phyloP scores from a whole-genome alignment of 495 filamentous ascomycete genomes.

The Penicillium lagena region DNA sequence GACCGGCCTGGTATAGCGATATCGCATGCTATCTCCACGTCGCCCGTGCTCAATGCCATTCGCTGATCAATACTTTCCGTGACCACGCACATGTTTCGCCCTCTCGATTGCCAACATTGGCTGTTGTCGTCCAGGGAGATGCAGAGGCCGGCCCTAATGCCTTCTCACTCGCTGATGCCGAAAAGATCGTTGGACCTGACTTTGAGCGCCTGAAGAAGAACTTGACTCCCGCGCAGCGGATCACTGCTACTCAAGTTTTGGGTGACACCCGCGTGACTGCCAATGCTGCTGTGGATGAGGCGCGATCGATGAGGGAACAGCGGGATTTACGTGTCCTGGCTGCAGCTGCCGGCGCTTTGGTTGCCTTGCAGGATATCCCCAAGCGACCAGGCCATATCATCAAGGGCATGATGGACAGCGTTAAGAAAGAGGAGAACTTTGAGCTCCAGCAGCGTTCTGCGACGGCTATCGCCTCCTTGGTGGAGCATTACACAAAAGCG shows the following conservation, averaged over 20 bases:
- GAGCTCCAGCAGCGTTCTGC: constrained; percentile 88
- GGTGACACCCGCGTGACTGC: constrained; percentile 65
- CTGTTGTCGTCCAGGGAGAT: constrained; percentile 90
- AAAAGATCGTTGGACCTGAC: constrained; percentile 74
- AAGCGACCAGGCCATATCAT: constrained; percentile 89
- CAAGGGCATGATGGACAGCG: constrained; percentile 95
- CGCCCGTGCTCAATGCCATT: constrained; percentile 82
- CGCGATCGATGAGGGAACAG: constrained; percentile 67
- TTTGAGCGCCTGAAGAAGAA: constrained; percentile 81
- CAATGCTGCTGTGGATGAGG: constrained; percentile 66
- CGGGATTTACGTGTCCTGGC: constrained; percentile 83
- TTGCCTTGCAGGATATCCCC: constrained; percentile 77
- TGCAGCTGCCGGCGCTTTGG: constrained; percentile 78
- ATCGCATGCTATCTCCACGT: constrained; percentile 82
- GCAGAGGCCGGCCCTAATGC: constrained; percentile 81
- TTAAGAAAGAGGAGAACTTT: constrained; percentile 88
- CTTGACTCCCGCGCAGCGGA: constrained; percentile 73
- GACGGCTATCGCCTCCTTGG: constrained; percentile 69
- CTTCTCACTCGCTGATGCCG: constrained; percentile 81
- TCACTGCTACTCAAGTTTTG: constrained; percentile 70
- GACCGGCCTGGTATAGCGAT: constrained; percentile 78
- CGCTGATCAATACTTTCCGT: constrained; percentile 80
- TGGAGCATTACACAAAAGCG: constrained; percentile 73
- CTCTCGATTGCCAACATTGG: constrained; percentile 67
- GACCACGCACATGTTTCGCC: constrained; percentile 73